Evolutionary conservation across 2,329 filamentous ascomycete genomes (phyloP), one percentile per base, ranked within the genome.

Genomic region (Nannizziopsis arthrosporioides): DNA sequence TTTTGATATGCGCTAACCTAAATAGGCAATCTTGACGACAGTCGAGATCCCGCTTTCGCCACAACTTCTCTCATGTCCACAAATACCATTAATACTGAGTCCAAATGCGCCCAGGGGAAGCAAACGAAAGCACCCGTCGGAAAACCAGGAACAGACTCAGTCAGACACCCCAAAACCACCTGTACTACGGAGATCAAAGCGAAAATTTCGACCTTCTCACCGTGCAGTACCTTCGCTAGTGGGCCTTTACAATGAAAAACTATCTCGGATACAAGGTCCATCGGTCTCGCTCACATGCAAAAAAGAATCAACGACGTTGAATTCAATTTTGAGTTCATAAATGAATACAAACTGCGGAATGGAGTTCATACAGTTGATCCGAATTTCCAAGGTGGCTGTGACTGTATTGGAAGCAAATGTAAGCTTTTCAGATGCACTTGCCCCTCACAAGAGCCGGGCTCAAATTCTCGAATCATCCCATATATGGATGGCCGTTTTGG

Each of bases 311-410:
- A 44, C 6, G 53, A 63, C 0, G 54, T 61, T 1, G 50, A 56
- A 1, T 56, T 63, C 9, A 65, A 65, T 36, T 68, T 68, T 46
- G 61, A 64, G n/a, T 69, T 69, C 12, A 53, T 66, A 2, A 63
- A 65, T 31, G 47, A 55, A 1, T 67, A 68, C 43, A 62, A 62
- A 34, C 48, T 67, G 2, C 59, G 59, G 0, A 53, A 62, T 5
- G 64, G 62, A 0, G 64, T 67, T 2, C 40, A 50, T 1, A 55
- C 49, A 0, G 58, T 61, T 1, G 49, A 53, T 0, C 51, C 59
- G 5, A 60, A 53, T 3, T 68, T 67, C 38, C 58, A 61, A 27
- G 55, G 49, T 0, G 65, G 65, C 2, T 68, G 66, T 48, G 44
- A 52, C 8, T 69, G 66, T 40, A 41, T 31, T 4, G 44, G 38